Conservation (phyloP, 768 basidiomycete genomes). For the Russula earlei region DNA sequence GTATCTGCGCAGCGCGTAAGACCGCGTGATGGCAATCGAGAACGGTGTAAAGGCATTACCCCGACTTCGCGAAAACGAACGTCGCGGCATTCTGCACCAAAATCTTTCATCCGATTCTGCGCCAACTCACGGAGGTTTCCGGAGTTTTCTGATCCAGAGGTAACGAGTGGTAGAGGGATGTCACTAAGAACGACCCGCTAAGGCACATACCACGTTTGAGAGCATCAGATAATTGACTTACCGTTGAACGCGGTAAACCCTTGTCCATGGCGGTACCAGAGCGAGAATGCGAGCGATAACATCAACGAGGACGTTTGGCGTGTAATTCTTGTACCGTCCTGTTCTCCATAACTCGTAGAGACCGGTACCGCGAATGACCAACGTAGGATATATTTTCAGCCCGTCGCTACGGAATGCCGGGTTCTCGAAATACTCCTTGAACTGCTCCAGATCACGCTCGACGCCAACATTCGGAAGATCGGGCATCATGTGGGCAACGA, state of each 20-base stretch:
- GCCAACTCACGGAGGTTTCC: constrained; percentile 96
- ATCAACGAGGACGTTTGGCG: constrained; percentile 96
- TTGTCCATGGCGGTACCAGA: constrained; percentile 95
- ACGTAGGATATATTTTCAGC: constrained; percentile 94
- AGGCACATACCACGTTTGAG: not conserved
- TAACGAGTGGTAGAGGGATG: constrained; percentile 92
- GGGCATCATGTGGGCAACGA: constrained; percentile 99
- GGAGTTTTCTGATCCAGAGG: constrained; percentile 95
- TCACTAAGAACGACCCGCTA: constrained; percentile 44
- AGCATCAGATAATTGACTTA: constrained; percentile 25
- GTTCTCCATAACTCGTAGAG: constrained; percentile 94
- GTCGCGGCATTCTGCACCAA: constrained; percentile 94
- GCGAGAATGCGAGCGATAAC: constrained; percentile 94
- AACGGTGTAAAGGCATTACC: constrained; percentile 40
- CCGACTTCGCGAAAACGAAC: constrained; percentile 98
- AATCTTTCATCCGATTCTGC: constrained; percentile 96
- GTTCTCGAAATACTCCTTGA: constrained; percentile 99
- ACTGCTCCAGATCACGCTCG: constrained; percentile 95
- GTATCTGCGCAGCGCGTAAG: constrained; percentile 47
- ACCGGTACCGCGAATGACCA: constrained; percentile 96
- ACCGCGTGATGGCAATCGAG: not conserved
- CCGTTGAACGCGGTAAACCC: constrained; percentile 97
- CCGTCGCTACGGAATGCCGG: constrained; percentile 96
- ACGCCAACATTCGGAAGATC: constrained; percentile 96
- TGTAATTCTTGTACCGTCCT: constrained; percentile 98